Evolutionary conservation across 164 flowering plant species (phyloP), one percentile per base, ranked within the genome.

Genomic region (Stephania yunnanensis): DNA sequence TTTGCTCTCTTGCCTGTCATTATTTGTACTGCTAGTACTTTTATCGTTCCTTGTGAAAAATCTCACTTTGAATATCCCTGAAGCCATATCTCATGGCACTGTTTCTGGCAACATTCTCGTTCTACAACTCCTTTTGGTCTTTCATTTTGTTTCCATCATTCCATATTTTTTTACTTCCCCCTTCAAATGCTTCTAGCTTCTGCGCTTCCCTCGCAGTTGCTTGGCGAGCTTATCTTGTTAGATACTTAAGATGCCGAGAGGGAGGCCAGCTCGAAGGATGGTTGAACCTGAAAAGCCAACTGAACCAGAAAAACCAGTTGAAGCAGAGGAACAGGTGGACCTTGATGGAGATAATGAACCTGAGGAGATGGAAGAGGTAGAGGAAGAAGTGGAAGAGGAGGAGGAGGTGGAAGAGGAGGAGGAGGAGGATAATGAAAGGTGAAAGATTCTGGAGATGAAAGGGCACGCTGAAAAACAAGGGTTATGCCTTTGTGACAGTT

Each of bases 401-500:
- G 94, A 80, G 10, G 92, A 83, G 36, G 91, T 83, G 53, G 89
- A 76, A 13, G 93, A 79, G 44, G 88, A 76, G 10, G 91, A 74
- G 48, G 89, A 76, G 67, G 92, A 80, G 97, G 76, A 84, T 92
- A 67, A 87, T 92, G 89, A 90, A 87, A 81, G 89, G 86, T n/a
- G 64, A 94, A 92, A 82, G 91, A 87, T 81, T 80, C 95, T 22
- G 69, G 79, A 63, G 92, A n/a, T n/a, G n/a, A n/a, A n/a, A n/a
- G n/a, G n/a, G n/a, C n/a, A n/a, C n/a, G n/a, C n/a, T n/a, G n/a
- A n/a, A 87, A 79, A 92, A 88, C 77, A 92, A 89, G 81, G 97
- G 97, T 22, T 94, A 84, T 88, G 97, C 94, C 72, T 94, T 94
- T 84, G 94, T 91, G 78, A 87, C 93, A 20, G n/a, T 92, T 87